Evolutionary conservation across 2,329 filamentous ascomycete genomes (phyloP).

Genomic region (Colletotrichum simmondsii): DNA sequence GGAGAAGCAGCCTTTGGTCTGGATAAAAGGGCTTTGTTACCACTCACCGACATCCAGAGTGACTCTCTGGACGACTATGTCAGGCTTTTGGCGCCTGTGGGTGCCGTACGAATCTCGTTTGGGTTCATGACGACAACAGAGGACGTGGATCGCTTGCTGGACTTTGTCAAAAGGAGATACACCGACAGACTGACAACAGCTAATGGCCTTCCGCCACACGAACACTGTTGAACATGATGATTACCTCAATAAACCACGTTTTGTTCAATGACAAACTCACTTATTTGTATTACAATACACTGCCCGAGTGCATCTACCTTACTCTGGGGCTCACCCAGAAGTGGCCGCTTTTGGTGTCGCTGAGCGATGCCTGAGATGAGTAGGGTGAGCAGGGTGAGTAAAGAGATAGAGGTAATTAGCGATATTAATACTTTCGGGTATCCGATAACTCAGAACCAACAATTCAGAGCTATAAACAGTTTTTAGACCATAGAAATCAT

Average conservation of each 20-base stretch:
- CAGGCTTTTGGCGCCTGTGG: conserved; percentile 38
- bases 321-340: too few species aligned
- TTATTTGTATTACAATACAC: too few species aligned
- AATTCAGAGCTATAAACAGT: too few species aligned
- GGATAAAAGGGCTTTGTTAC: conserved; percentile 25
- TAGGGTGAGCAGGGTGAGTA: too few species aligned
- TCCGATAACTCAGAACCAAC: too few species aligned
- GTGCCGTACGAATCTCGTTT: conserved; percentile 51
- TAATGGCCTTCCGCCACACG: conserved; percentile 15
- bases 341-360: too few species aligned
- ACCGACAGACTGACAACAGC: conserved; percentile 40
- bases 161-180: conserved; percentile 46
- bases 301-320: too few species aligned
- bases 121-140: conserved; percentile 47
- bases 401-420: too few species aligned
- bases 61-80: conserved; percentile 40
- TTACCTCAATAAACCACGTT: not conserved
- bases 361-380: too few species aligned
- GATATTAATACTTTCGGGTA: too few species aligned
- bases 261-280: too few species aligned
- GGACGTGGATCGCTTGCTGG: conserved; percentile 50
- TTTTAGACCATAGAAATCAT: too few species aligned
- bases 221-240: conserved; percentile 17
- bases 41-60: conserved; percentile 27
- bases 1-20: conserved; percentile 48